Evolutionary conservation across 2,329 filamentous ascomycete genomes (phyloP), one percentile per base, ranked within the genome.

Genomic region (Zasmidium angulare): DNA sequence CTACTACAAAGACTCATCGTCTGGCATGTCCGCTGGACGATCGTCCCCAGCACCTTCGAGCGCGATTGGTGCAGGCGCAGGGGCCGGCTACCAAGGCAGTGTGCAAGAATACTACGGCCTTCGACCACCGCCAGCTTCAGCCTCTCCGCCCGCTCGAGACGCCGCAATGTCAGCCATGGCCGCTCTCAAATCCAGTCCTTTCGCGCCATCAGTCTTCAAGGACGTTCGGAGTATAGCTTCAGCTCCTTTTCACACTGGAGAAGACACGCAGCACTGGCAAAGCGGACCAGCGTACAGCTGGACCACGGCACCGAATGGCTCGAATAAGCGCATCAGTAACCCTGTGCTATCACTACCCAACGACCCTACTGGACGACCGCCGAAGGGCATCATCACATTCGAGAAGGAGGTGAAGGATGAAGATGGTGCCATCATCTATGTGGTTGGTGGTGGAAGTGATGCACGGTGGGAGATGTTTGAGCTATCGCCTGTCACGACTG

Each of bases 311-410:
- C 70, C 72, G 1, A 76, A 74, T 2, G 74, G 77, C 26, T 66
- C 60, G 49, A 67, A 64, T 20, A 70, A 66, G 56, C 63, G 65
- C 26, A 67, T 74, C 12, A 68, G 62, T 46, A 71, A 69, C 22
- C 60, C 68, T 4, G 75, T 76, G 31, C 71, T 79, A 2, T 79
- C 81, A 17, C 78, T 84, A 21, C 78, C 83, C 1, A 81, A 81
- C 17, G 78, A 82, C 49, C 79, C 83, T 0, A 77, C 81, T 47
- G 80, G 81, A 9, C 75, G 86, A 53, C 87, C 91, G 14, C 83
- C 87, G 11, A 96, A 96, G 73, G 95, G 95, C 0, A 78, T 95
- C 7, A 83, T 97, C 58, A 92, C 92, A 1, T 98, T 96, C 91
- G 69, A 68, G 29, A 66, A 68, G 2, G 54, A 59, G 10, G 52